These are phyloP conservation scores for Termitomyces sp. DNA, from an alignment of 768 basidiomycete species.

Conservation along the genomic window DNA sequence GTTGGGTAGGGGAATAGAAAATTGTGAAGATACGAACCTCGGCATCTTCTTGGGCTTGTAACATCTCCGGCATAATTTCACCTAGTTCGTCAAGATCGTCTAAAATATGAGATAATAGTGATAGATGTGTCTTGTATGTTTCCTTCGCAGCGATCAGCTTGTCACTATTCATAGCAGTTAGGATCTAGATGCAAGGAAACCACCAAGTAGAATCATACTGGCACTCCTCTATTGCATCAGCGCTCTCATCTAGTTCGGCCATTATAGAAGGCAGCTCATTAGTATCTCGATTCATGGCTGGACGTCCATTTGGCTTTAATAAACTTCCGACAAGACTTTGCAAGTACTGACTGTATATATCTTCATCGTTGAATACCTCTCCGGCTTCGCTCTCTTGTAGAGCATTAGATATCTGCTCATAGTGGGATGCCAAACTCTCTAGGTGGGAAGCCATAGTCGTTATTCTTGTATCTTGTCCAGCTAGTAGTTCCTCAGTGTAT, in stretches of 20 bases:
- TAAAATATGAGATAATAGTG: constrained; percentile 43
- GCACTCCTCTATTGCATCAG: constrained; percentile 44
- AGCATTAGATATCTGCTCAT: constrained; percentile 70
- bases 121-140: constrained; percentile 40
- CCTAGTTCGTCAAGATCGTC: constrained; percentile 73
- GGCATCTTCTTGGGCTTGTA: constrained; percentile 60
- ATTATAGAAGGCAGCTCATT: constrained; percentile 74
- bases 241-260: constrained; percentile 60
- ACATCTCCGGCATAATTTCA: constrained; percentile 76
- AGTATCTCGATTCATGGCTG: constrained; percentile 80
- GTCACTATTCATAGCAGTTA: constrained; percentile 32
- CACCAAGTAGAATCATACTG: constrained; percentile 39
- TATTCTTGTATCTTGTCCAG: constrained; percentile 51
- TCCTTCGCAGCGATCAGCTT: constrained; percentile 41
- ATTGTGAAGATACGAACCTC: constrained; percentile 41
- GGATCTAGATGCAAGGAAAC: not conserved
- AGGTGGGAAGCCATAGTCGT: constrained; percentile 69
- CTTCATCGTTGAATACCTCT: constrained; percentile 60
- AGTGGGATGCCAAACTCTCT: constrained; percentile 70
- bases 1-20: not conserved
- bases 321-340: not conserved
- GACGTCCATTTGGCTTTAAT: not conserved
- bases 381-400: constrained; percentile 67
- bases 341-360: constrained; percentile 48
- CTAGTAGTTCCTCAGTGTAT: constrained; percentile 43